Conservation (phyloP, 2,329 filamentous ascomycete genomes). For the Colletotrichum australisinense region DNA sequence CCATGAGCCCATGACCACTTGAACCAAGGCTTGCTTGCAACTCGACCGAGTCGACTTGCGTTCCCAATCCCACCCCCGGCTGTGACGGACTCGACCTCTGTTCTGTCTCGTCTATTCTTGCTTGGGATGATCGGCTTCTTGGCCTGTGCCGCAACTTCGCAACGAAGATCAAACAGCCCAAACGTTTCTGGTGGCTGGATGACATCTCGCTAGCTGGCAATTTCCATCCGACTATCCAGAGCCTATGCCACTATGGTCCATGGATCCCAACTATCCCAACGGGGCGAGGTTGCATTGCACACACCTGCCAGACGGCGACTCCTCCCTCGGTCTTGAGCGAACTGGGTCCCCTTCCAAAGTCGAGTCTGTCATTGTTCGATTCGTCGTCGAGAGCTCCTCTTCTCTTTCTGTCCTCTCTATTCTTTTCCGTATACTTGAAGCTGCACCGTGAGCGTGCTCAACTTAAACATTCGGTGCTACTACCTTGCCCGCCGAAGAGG, state of each 20-base stretch:
- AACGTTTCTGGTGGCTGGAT: slow-evolving; percentile 33
- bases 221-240: neutral
- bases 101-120: slow-evolving; percentile 30
- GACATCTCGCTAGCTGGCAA: neutral
- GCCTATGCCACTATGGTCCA: neutral
- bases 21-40: neutral
- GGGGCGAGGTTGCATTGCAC: neutral
- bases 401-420: too few species aligned
- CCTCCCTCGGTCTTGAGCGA: neutral
- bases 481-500: neutral
- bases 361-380: neutral
- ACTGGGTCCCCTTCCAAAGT: neutral
- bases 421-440: too few species aligned
- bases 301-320: neutral
- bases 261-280: neutral
- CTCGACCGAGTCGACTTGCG: neutral
- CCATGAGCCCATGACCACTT: neutral
- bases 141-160: slow-evolving; percentile 22
- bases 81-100: slow-evolving; percentile 3
- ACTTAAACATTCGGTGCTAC: neutral
- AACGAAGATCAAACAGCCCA: slow-evolving; percentile 34
- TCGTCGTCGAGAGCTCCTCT: too few species aligned
- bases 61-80: neutral
- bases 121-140: slow-evolving; percentile 21
- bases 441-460: too few species aligned